Conservation (phyloP, 106 monocot genomes). For the Acanthochlamys bracteata region DNA sequence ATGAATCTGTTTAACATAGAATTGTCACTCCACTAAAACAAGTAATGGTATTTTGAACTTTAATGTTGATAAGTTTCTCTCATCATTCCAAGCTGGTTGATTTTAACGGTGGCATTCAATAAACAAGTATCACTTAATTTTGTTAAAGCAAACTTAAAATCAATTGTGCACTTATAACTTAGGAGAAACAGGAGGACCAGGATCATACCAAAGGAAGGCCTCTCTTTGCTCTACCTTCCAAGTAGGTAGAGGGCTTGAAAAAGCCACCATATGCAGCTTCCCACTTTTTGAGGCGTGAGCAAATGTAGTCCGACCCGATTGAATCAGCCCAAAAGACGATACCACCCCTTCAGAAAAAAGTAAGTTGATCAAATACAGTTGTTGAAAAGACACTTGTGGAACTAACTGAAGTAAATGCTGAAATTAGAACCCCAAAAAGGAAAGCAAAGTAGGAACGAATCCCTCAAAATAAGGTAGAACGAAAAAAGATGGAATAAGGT, state of each 20-base stretch:
- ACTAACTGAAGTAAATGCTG: too few species aligned
- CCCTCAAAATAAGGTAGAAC: too few species aligned
- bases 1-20: too few species aligned
- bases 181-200: background rate
- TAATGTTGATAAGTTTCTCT: too few species aligned
- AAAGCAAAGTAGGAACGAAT: too few species aligned
- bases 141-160: background rate
- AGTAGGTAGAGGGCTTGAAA: slow-evolving; percentile 70
- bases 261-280: slow-evolving; percentile 61
- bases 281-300: slow-evolving; percentile 60
- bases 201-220: slow-evolving; percentile 63
- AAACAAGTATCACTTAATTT: background rate
- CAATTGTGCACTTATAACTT: background rate
- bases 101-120: background rate
- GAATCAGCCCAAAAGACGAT: slow-evolving; percentile 92
- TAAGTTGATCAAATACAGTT: background rate
- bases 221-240: slow-evolving; percentile 80
- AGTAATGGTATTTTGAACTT: too few species aligned
- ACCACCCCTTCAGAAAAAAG: slow-evolving; percentile 59
- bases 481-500: too few species aligned
- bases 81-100: too few species aligned
- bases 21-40: too few species aligned
- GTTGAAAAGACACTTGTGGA: too few species aligned
- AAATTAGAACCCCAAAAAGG: too few species aligned
- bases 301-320: slow-evolving; percentile 65